Evolutionary conservation across 139 green algal genomes (phyloP).

Genomic region (Astrephomene gubernaculifera): DNA sequence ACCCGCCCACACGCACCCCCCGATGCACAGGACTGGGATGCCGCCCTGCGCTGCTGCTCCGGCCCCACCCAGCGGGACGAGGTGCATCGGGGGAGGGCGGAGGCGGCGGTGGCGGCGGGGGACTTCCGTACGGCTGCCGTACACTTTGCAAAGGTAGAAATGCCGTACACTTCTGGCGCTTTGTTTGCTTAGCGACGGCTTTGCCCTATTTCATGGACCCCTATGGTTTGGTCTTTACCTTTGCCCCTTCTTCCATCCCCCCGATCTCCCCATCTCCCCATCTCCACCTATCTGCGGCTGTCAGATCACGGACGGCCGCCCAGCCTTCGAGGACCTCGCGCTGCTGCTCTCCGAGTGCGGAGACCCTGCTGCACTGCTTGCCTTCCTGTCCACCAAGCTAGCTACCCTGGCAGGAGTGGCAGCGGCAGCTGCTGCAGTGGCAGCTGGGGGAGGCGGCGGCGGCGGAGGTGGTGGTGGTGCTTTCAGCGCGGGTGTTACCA

Average conservation of each 20-base stretch:
- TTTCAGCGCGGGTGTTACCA: too few relatives aligned
- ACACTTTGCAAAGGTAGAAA: slow-evolving; percentile 72
- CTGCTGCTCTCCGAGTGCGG: slow-evolving; percentile 80
- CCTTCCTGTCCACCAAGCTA: slow-evolving; percentile 65
- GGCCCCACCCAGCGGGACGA: slow-evolving; percentile 70
- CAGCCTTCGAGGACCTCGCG: slow-evolving; percentile 91
- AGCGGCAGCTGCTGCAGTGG: not conserved
- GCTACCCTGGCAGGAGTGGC: slow-evolving; percentile 15
- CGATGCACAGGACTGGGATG: slow-evolving; percentile 55
- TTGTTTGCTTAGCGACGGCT: too few relatives aligned
- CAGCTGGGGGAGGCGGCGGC: not conserved
- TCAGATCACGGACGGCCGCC: slow-evolving; percentile 60
- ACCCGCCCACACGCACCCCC: too few relatives aligned
- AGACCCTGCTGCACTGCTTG: slow-evolving; percentile 7
- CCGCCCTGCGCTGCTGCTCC: slow-evolving; percentile 54
- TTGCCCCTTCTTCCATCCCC: too few relatives aligned
- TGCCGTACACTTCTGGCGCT: too few relatives aligned
- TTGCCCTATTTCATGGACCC: too few relatives aligned
- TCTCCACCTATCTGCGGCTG: too few relatives aligned
- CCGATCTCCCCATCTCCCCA: too few relatives aligned
- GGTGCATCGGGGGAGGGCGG: slow-evolving; percentile 63
- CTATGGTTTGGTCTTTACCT: too few relatives aligned
- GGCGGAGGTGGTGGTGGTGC: not conserved
- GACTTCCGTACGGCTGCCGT: slow-evolving; percentile 62
- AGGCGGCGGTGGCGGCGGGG: slow-evolving; percentile 60